Evolutionary conservation across 2,329 filamentous ascomycete species (phyloP).

Genomic region (Gaeumannomyces tritici): DNA sequence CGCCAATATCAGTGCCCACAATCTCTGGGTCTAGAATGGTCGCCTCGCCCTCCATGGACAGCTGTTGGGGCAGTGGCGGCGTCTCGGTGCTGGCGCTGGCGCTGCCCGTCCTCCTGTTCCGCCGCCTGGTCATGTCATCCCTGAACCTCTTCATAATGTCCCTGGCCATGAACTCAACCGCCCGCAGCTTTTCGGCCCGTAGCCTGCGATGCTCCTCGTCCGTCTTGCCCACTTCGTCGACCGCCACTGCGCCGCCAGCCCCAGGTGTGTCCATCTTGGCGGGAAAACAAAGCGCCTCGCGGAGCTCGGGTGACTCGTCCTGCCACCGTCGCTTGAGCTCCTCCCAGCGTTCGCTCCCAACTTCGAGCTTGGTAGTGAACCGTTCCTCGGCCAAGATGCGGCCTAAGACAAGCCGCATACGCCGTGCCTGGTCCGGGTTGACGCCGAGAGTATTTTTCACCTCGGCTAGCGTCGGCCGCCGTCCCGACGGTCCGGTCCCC

Average conservation of each 20-base stretch:
- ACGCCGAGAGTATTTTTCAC: slow-evolving; percentile 53
- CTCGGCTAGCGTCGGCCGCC: slow-evolving; percentile 61
- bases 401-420: slow-evolving; percentile 57
- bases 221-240: neutral
- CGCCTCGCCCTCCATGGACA: neutral
- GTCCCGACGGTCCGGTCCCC: slow-evolving; percentile 20
- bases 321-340: slow-evolving; percentile 62
- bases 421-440: slow-evolving; percentile 38
- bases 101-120: neutral
- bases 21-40: neutral
- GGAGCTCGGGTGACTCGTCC: slow-evolving; percentile 43
- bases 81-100: slow-evolving; percentile 28
- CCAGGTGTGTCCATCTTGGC: neutral
- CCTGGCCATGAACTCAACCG: slow-evolving; percentile 60
- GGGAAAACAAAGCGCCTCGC: slow-evolving; percentile 36
- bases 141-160: slow-evolving; percentile 71
- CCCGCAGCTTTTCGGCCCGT: slow-evolving; percentile 47
- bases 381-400: slow-evolving; percentile 53
- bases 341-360: slow-evolving; percentile 62
- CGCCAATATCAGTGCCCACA: neutral
- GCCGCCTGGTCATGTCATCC: slow-evolving; percentile 48
- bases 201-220: slow-evolving; percentile 38
- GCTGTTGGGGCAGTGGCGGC: neutral
- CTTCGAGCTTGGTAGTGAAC: slow-evolving; percentile 65
- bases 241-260: neutral